Evolutionary conservation across 192 early-diverging fungal genomes (phyloP).

Genomic region (Umbelopsis isabellina): DNA sequence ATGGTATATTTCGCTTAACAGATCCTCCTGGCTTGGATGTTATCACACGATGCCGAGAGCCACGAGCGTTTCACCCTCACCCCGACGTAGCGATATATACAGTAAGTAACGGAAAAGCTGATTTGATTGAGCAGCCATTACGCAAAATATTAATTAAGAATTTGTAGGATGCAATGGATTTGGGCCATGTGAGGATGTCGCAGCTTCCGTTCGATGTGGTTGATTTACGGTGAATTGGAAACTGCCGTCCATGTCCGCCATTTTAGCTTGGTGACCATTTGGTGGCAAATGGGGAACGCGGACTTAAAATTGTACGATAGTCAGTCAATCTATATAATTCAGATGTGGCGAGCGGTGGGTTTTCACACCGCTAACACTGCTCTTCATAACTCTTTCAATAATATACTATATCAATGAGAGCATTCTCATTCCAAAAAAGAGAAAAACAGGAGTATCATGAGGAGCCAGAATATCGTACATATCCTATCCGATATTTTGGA

Average conservation of each 20-base stretch:
- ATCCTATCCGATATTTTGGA: slow-evolving; percentile 49
- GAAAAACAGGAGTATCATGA: neutral
- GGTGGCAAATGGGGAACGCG: neutral
- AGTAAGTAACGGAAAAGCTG: slow-evolving; percentile 29
- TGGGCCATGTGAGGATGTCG: slow-evolving; percentile 28
- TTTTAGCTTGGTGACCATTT: neutral
- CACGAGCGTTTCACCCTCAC: slow-evolving; percentile 84
- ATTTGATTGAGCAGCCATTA: neutral
- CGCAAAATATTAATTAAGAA: neutral
- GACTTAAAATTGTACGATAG: neutral
- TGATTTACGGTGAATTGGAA: slow-evolving; percentile 31
- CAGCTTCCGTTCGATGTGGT: slow-evolving; percentile 28
- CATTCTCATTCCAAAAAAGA: neutral
- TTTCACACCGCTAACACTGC: neutral
- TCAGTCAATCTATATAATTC: too few relatives aligned
- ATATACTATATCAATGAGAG: neutral
- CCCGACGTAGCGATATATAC: slow-evolving; percentile 59
- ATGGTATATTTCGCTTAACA: slow-evolving; percentile 86
- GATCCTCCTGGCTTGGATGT: slow-evolving; percentile 83
- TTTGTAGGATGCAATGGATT: slow-evolving; percentile 31
- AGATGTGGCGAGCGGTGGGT: too few relatives aligned
- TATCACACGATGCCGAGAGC: slow-evolving; percentile 71
- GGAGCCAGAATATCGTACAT: slow-evolving; percentile 35
- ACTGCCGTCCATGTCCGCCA: neutral
- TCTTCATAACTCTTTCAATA: neutral